These are phyloP conservation scores for Kuraishia floccosa DNA, from an alignment of 805 yeast genomes.

Conservation along the genomic window DNA sequence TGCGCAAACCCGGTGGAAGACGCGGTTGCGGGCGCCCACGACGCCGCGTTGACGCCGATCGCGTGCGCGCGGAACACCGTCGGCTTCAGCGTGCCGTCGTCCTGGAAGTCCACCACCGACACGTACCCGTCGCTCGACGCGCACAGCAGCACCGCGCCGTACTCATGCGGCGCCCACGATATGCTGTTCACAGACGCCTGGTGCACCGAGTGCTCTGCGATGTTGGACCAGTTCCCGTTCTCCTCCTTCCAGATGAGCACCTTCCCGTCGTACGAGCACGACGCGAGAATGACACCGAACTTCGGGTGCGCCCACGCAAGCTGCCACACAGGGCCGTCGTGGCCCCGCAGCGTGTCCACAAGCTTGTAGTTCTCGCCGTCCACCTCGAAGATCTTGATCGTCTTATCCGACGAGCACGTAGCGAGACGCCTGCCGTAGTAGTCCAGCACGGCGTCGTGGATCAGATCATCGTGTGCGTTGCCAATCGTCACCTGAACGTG, in stretches of 20 bases:
- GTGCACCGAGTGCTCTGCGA: constrained; percentile 80
- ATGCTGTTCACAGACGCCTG: constrained; percentile 92
- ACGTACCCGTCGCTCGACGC: constrained; percentile 91
- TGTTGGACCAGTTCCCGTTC: constrained; percentile 75
- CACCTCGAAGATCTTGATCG: constrained; percentile 88
- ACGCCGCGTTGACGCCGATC: constrained; percentile 88
- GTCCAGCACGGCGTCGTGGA: constrained; percentile 95
- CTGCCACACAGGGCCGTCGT: constrained; percentile 99
- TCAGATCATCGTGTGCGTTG: constrained; percentile 85
- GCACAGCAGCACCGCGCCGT: constrained; percentile 84
- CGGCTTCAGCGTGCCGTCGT: constrained; percentile 71
- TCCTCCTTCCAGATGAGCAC: constrained; percentile 94
- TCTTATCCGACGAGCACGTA: constrained; percentile 91
- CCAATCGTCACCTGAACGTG: constrained; percentile 60
- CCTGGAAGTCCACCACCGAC: constrained; percentile 83
- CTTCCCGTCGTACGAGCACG: constrained; percentile 92
- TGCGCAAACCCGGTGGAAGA: constrained; percentile 17
- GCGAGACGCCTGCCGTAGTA: constrained; percentile 95
- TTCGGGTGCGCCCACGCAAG: constrained; percentile 99
- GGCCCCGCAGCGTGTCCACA: constrained; percentile 80
- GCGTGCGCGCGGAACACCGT: constrained; percentile 70
- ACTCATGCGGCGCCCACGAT: constrained; percentile 95
- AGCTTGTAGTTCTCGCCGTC: constrained; percentile 77
- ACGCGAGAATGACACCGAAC: constrained; percentile 89
- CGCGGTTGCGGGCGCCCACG: constrained; percentile 73